Evolutionary conservation across 495 filamentous ascomycete genomes (phyloP).

Genomic region (Poronia punctata): DNA sequence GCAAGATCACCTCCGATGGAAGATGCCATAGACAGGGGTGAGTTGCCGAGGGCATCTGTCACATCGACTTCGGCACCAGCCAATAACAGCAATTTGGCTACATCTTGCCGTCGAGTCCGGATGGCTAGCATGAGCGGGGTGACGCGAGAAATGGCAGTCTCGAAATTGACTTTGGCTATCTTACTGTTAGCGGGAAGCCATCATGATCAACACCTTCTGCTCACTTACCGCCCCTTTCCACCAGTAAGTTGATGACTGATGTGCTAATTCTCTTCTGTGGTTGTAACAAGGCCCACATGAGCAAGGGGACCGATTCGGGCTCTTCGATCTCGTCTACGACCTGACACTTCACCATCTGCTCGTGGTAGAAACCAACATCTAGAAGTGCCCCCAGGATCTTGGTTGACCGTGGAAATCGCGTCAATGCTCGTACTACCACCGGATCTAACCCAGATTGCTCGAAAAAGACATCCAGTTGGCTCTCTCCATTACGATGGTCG

Average conservation of each 20-base stretch:
- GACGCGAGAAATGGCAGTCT: conserved; percentile 32
- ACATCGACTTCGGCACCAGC: conserved; percentile 40
- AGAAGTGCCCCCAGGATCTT: conserved; percentile 35
- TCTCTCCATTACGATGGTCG: conserved; percentile 33
- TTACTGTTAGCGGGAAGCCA: conserved; percentile 9
- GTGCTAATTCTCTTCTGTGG: conserved; percentile 45
- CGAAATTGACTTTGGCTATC: conserved; percentile 40
- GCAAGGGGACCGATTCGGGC: conserved; percentile 33
- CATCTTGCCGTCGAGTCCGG: conserved; percentile 32
- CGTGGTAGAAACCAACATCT: conserved; percentile 41
- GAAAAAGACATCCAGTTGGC: conserved; percentile 36
- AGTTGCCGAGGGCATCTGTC: conserved; percentile 34
- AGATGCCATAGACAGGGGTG: conserved; percentile 41
- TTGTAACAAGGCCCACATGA: conserved; percentile 42
- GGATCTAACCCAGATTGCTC: conserved; percentile 25
- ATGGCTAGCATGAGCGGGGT: conserved; percentile 46
- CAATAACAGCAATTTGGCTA: conserved; percentile 36
- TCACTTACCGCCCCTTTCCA: conserved; percentile 32
- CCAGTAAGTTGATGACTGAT: conserved; percentile 33
- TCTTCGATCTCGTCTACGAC: conserved; percentile 34
- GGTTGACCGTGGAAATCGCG: conserved; percentile 36
- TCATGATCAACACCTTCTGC: not conserved
- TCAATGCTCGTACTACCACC: conserved; percentile 35
- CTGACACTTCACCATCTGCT: conserved; percentile 28
- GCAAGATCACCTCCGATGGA: conserved; percentile 40